A percentile compares a stretch with the other conserved stretches of the same genome.
Evolutionary conservation across 768 basidiomycete species (phyloP).

Genomic region (Tylopilus sp.): DNA sequence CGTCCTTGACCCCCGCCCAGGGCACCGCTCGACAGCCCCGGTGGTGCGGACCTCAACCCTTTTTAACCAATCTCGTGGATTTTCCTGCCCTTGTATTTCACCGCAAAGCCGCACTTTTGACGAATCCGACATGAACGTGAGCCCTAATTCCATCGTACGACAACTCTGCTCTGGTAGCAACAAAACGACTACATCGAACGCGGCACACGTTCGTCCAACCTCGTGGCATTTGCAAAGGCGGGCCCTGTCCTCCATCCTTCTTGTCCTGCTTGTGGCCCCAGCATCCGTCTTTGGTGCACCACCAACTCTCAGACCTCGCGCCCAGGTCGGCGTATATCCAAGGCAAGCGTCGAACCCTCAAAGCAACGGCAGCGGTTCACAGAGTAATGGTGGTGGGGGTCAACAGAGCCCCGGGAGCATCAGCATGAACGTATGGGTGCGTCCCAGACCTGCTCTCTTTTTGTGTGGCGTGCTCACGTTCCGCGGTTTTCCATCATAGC

Average conservation of each 20-base stretch:
- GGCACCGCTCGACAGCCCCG: constrained; percentile 8
- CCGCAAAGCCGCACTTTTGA: neutral
- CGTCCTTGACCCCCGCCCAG: constrained; percentile 1
- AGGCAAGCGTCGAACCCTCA: neutral
- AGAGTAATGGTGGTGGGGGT: neutral
- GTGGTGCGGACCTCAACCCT: constrained; percentile 2
- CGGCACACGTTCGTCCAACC: neutral
- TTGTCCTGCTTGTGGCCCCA: constrained; percentile 7
- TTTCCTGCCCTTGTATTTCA: neutral
- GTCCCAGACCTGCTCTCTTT: constrained; percentile 1
- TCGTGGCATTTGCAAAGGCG: neutral
- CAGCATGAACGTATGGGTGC: constrained; percentile 25
- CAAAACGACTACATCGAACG: neutral
- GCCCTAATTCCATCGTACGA: neutral
- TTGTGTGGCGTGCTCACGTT: neutral
- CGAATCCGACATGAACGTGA: constrained; percentile 6
- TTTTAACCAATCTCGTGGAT: neutral
- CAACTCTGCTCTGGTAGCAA: constrained; percentile 10
- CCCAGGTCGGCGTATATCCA: neutral
- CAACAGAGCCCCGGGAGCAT: constrained; percentile 1
- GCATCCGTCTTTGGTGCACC: constrained; percentile 10
- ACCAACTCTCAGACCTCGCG: neutral
- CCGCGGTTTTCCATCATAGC: constrained; percentile 5
- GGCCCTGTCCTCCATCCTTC: neutral
- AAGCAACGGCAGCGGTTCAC: neutral